A percentile compares a stretch with the other conserved stretches of the same genome.
Conservation (phyloP, 495 filamentous ascomycete genomes). For the Penicillium egyptiacum region DNA sequence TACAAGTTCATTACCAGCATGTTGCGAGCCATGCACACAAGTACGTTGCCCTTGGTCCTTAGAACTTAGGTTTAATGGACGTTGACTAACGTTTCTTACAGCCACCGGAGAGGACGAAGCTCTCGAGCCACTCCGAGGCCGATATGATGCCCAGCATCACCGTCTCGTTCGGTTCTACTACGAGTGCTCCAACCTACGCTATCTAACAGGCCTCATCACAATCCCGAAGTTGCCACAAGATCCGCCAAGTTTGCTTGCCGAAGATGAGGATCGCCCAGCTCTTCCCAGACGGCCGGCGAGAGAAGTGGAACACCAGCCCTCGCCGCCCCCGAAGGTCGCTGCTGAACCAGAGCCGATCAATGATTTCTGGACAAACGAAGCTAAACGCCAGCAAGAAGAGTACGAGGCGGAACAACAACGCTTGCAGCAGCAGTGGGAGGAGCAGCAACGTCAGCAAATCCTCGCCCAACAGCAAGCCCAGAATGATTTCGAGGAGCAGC, state of each 20-base stretch:
- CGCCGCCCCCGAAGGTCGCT: conserved; percentile 65
- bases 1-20: conserved; percentile 96
- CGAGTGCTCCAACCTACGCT: conserved; percentile 95
- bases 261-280: conserved; percentile 79
- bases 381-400: conserved; percentile 84
- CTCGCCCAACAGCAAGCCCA: conserved; percentile 79
- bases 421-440: conserved; percentile 77
- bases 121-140: conserved; percentile 78
- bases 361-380: conserved; percentile 96
- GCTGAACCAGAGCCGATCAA: conserved; percentile 89
- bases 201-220: conserved; percentile 92
- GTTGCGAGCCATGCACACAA: conserved; percentile 94
- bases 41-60: conserved; percentile 46
- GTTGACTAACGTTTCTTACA: conserved; percentile 33
- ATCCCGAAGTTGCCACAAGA: conserved; percentile 95
- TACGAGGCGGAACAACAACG: conserved; percentile 91
- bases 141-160: conserved; percentile 95
- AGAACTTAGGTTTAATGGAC: not conserved
- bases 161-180: conserved; percentile 97
- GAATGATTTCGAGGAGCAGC: conserved; percentile 92
- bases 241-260: conserved; percentile 80
- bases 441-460: conserved; percentile 75
- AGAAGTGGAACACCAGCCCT: conserved; percentile 57
- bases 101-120: conserved; percentile 94
- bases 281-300: conserved; percentile 76